Evolutionary conservation across 2,329 filamentous ascomycete species (phyloP).

Genomic region (Beauveria asiatica): DNA sequence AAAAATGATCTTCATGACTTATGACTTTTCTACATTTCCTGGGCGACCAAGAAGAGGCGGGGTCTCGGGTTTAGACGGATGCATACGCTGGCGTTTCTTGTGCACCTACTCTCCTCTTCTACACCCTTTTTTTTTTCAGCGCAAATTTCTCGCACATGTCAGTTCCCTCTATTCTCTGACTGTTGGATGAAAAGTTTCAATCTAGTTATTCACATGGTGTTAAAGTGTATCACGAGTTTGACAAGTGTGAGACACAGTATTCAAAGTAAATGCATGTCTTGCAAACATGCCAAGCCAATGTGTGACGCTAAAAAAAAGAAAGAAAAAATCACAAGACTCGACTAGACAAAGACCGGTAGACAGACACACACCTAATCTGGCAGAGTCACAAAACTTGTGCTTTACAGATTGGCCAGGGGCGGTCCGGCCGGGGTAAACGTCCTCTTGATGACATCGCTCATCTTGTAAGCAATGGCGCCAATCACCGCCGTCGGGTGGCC

Average conservation of each 20-base stretch:
- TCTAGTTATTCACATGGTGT: neutral
- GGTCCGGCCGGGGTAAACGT: neutral
- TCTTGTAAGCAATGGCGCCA: constrained; percentile 15
- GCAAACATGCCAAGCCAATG: neutral
- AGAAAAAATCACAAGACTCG: neutral
- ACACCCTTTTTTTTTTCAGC: neutral
- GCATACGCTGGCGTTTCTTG: neutral
- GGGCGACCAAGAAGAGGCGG: neutral
- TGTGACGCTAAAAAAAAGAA: neutral
- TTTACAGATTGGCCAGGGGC: constrained; percentile 3
- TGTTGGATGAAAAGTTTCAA: neutral
- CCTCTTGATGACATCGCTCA: constrained; percentile 14
- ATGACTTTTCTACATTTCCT: neutral
- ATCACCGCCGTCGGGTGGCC: constrained; percentile 16
- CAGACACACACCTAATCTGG: neutral
- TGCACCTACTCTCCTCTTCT: neutral
- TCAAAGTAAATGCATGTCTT: neutral
- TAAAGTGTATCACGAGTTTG: neutral
- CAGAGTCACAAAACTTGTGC: too few species aligned
- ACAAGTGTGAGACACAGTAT: neutral
- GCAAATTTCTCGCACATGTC: too few species aligned
- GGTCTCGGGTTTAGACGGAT: neutral
- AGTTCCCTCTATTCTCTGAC: neutral
- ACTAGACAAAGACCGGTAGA: neutral
- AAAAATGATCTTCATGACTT: constrained; percentile 3